phyloP scores from a whole-genome alignment of 2,329 filamentous ascomycete species.

The Epichloe festucae region DNA sequence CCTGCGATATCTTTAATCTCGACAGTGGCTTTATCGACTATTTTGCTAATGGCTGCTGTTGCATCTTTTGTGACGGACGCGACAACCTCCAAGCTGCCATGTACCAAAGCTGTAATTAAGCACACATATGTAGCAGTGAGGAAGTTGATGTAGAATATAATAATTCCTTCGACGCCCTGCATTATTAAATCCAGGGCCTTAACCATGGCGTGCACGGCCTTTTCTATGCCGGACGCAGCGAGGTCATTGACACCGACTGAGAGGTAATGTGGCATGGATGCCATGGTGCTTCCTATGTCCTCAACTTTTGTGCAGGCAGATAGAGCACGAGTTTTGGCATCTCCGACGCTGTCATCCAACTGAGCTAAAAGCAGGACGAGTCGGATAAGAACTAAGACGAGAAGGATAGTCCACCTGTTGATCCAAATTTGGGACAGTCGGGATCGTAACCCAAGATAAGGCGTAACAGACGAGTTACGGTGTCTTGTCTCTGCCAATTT shows the following conservation, averaged over 20 bases:
- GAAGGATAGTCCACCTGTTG: slow-evolving; percentile 89
- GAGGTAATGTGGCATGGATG: slow-evolving; percentile 95
- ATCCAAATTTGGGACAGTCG: slow-evolving; percentile 94
- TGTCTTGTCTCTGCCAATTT: neutral
- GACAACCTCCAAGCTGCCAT: slow-evolving; percentile 62
- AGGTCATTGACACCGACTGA: slow-evolving; percentile 79
- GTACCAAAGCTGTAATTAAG: slow-evolving; percentile 70
- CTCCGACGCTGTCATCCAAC: slow-evolving; percentile 60
- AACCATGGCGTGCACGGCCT: slow-evolving; percentile 68
- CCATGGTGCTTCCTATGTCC: slow-evolving; percentile 86
- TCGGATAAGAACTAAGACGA: slow-evolving; percentile 73
- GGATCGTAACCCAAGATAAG: slow-evolving; percentile 81
- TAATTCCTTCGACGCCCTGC: slow-evolving; percentile 72
- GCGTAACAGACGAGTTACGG: slow-evolving; percentile 49
- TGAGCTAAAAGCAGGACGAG: slow-evolving; percentile 63
- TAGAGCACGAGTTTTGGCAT: slow-evolving; percentile 69
- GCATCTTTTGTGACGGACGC: slow-evolving; percentile 38
- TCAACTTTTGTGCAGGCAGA: slow-evolving; percentile 87
- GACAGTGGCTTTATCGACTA: slow-evolving; percentile 42
- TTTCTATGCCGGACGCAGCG: slow-evolving; percentile 66
- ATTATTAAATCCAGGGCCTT: slow-evolving; percentile 65
- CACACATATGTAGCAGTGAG: slow-evolving; percentile 84
- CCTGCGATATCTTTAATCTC: slow-evolving; percentile 45
- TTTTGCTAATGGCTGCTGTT: slow-evolving; percentile 34
- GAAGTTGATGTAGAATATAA: slow-evolving; percentile 87